These are phyloP conservation scores for Penicillium longicatenatum DNA, from an alignment of 495 filamentous ascomycete genomes.

Conservation along the genomic window DNA sequence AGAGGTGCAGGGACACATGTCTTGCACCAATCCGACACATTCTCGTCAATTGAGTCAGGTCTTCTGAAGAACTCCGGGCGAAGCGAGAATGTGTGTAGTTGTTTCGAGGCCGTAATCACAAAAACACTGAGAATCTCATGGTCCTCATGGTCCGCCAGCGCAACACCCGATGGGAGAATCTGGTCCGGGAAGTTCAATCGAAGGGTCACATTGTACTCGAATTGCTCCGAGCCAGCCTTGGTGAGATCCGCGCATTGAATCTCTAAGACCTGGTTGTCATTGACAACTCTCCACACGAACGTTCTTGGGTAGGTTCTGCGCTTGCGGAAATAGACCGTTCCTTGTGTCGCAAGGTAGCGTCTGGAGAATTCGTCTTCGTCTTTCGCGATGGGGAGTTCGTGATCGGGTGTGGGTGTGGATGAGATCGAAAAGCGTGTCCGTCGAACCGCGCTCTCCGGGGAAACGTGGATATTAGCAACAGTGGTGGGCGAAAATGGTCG, in stretches of 20 bases:
- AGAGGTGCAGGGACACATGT: slow-evolving; percentile 69
- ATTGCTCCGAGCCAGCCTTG: slow-evolving; percentile 61
- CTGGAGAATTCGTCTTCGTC: slow-evolving; percentile 75
- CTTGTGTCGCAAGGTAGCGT: slow-evolving; percentile 72
- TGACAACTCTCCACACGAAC: slow-evolving; percentile 88
- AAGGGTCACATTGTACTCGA: slow-evolving; percentile 70
- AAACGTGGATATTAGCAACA: slow-evolving; percentile 73
- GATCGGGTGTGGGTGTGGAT: slow-evolving; percentile 35
- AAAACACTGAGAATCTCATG: slow-evolving; percentile 79
- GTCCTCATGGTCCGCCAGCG: slow-evolving; percentile 75
- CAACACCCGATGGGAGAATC: slow-evolving; percentile 74
- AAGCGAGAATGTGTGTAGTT: slow-evolving; percentile 78
- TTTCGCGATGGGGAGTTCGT: slow-evolving; percentile 49
- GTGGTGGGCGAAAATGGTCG: slow-evolving; percentile 70
- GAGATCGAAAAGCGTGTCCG: slow-evolving; percentile 49
- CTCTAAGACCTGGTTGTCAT: slow-evolving; percentile 77
- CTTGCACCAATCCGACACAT: slow-evolving; percentile 76
- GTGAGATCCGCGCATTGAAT: slow-evolving; percentile 81
- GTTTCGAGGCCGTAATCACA: slow-evolving; percentile 73
- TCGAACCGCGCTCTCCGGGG: slow-evolving; percentile 49
- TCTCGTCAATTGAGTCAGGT: slow-evolving; percentile 64
- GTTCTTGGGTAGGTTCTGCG: slow-evolving; percentile 72
- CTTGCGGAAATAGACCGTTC: slow-evolving; percentile 81
- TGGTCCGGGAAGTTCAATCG: slow-evolving; percentile 72
- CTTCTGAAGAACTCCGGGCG: slow-evolving; percentile 79